Evolutionary conservation across 2,329 filamentous ascomycete species (phyloP), one percentile per base, ranked within the genome.

Genomic region (Drechmeria coniospora): DNA sequence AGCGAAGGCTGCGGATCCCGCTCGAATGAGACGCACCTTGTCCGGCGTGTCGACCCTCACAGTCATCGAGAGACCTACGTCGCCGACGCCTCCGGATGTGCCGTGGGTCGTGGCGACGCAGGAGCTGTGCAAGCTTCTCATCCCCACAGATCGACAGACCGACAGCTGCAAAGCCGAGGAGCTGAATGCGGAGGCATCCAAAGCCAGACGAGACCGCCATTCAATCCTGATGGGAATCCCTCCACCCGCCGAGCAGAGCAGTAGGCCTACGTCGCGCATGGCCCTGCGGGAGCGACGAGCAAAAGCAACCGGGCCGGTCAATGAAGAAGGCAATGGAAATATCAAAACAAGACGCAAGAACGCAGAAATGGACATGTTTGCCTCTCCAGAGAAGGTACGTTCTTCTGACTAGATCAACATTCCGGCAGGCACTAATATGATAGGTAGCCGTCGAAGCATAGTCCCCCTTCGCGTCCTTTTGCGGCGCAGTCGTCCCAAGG

Each of bases 101-200:
- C 68, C 80, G 23, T 95, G 87, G 90, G 69, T 76, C 1, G 68
- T 78, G 16, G 84, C 86, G n/a, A 69, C 81, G 0, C 70, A 82
- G 41, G 84, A 92, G 46, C 57, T 95, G 9, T 80, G 74, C 43
- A 84, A 81, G 46, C 51, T 92, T 4, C 65, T 95, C 14, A 79
- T 94, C 31, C 90, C 87, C 0, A 62, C 61, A 0, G 65, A 78
- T 38, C 69, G 84, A 4, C 72, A 83, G 40, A 84, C 79, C 0
- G 65, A 64, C 28, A 93, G 84, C 53, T 82, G 68, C 51, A 77
- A 63, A 18, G 66, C 75, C 7, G 80, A 92, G 39, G 84, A 94
- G 25, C 63, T 95, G 6, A 77, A 78, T 33, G 68, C 68, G 1
- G 74, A 80, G 44, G 72, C 73, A 14, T 69, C 68, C 29, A 54